Conservation (phyloP, 208 protist species). For the Strigomonas culicis region DNA sequence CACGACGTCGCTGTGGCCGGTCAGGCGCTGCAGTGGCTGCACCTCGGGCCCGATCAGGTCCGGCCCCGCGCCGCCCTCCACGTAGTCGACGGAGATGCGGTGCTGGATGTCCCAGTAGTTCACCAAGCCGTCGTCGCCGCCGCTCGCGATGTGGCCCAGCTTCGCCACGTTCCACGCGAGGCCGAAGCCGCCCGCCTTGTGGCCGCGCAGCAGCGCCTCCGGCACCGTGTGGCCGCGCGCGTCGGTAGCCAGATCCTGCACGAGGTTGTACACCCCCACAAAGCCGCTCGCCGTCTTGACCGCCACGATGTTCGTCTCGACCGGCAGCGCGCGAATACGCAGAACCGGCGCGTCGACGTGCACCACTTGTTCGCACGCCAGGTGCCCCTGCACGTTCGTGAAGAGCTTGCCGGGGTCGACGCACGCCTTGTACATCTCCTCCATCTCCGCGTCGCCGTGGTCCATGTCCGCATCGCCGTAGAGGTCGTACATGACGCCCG, state of each 20-base stretch:
- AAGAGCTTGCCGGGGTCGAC: conserved; percentile 43
- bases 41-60: conserved; percentile 19
- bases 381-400: conserved; percentile 45
- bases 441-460: conserved; percentile 12
- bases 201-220: conserved; percentile 34
- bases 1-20: conserved; percentile 59
- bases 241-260: conserved; percentile 22
- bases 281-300: conserved; percentile 42
- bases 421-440: conserved; percentile 14
- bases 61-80: conserved; percentile 6
- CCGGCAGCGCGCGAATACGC: conserved; percentile 46
- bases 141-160: conserved; percentile 86
- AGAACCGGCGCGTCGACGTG: conserved; percentile 37
- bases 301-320: conserved; percentile 42
- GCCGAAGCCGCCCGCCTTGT: conserved; percentile 46
- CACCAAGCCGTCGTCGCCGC: conserved; percentile 90
- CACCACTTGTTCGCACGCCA: conserved; percentile 32
- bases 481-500: conserved; percentile 34
- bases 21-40: conserved; percentile 35
- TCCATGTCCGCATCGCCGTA: conserved; percentile 36
- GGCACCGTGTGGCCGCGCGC: conserved; percentile 19
- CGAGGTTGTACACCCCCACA: conserved; percentile 41
- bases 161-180: conserved; percentile 46
- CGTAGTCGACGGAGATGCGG: conserved; percentile 27
- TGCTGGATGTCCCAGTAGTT: conserved; percentile 93